Conservation (phyloP, 1,284 basidiomycete species). For the Ganoderma resinaceum region DNA sequence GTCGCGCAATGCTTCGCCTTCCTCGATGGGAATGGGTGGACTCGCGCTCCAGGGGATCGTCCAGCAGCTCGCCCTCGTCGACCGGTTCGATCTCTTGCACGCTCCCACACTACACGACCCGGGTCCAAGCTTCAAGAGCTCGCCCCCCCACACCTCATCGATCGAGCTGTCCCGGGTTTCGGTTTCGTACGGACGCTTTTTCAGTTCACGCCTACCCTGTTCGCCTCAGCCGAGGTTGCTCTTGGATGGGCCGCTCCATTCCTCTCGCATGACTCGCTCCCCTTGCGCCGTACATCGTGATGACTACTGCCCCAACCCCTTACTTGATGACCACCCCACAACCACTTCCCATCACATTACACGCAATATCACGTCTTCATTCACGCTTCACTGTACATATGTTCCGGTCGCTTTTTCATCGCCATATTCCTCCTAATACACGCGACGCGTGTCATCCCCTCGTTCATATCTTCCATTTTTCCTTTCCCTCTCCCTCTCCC, state of each 20-base stretch:
- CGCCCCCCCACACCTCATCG: slow-evolving; percentile 22
- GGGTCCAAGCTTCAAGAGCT: slow-evolving; percentile 28
- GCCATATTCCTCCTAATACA: slow-evolving; percentile 21
- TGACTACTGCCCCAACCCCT: slow-evolving; percentile 25
- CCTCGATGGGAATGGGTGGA: slow-evolving; percentile 1
- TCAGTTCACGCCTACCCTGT: slow-evolving; percentile 55
- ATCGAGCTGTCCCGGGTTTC: slow-evolving; percentile 19
- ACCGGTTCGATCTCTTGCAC: slow-evolving; percentile 26
- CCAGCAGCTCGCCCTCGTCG: slow-evolving; percentile 23
- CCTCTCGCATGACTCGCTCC: slow-evolving; percentile 33
- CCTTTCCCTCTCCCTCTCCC: slow-evolving; percentile 5
- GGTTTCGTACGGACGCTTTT: slow-evolving; percentile 73
- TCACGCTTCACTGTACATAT: slow-evolving; percentile 31
- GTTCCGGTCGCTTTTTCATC: slow-evolving; percentile 7
- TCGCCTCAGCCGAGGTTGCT: slow-evolving; percentile 26
- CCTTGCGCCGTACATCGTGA: slow-evolving; percentile 43
- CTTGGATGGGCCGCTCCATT: slow-evolving; percentile 36
- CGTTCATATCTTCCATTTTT: slow-evolving; percentile 23
- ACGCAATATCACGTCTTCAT: slow-evolving; percentile 30
- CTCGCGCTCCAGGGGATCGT: slow-evolving; percentile 14
- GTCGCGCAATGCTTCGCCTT: slow-evolving; percentile 5
- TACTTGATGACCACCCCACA: slow-evolving; percentile 19
- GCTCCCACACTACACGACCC: slow-evolving; percentile 18
- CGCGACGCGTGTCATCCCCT: slow-evolving; percentile 27
- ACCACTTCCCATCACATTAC: slow-evolving; percentile 20